Conservation (phyloP, 352 stramenopile species). For the Aphanomyces euteiches region DNA sequence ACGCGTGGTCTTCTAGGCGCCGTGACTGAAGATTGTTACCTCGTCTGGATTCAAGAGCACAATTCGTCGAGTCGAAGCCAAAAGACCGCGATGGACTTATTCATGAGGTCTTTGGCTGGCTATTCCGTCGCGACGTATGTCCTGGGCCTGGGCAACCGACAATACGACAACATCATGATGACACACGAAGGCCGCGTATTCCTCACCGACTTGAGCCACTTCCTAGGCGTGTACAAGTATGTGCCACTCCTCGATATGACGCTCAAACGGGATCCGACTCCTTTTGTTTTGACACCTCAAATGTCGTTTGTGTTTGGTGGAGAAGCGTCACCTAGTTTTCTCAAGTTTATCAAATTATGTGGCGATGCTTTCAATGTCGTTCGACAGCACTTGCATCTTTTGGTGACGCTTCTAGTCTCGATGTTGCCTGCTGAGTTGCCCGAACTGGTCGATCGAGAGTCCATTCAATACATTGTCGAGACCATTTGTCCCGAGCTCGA, state of each 20-base stretch:
- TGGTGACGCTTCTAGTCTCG: slow-evolving; percentile 77
- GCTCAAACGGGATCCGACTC: slow-evolving; percentile 78
- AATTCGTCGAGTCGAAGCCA: slow-evolving; percentile 30
- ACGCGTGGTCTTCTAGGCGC: slow-evolving; percentile 66
- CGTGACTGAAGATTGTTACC: slow-evolving; percentile 62
- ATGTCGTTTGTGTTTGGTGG: slow-evolving; percentile 86
- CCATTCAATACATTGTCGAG: slow-evolving; percentile 82
- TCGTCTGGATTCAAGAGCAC: slow-evolving; percentile 52
- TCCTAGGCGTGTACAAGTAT: slow-evolving; percentile 93
- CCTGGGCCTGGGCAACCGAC: slow-evolving; percentile 89
- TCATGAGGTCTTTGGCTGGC: slow-evolving; percentile 82
- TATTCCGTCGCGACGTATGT: slow-evolving; percentile 94
- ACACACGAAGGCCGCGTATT: slow-evolving; percentile 91
- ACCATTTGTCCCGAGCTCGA: slow-evolving; percentile 65
- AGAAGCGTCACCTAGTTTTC: slow-evolving; percentile 62
- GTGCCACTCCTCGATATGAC: slow-evolving; percentile 86
- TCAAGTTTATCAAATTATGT: slow-evolving; percentile 63
- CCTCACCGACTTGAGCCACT: slow-evolving; percentile 96
- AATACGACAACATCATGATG: slow-evolving; percentile 96
- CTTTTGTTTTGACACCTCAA: slow-evolving; percentile 89
- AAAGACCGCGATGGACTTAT: slow-evolving; percentile 61
- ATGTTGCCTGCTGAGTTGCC: slow-evolving; percentile 78
- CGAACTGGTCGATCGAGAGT: slow-evolving; percentile 67
- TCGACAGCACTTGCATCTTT: slow-evolving; percentile 64
- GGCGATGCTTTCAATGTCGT: slow-evolving; percentile 71